These are phyloP conservation scores for Komagataella phaffii DNA, from an alignment of 805 yeast species.

Conservation along the genomic window DNA sequence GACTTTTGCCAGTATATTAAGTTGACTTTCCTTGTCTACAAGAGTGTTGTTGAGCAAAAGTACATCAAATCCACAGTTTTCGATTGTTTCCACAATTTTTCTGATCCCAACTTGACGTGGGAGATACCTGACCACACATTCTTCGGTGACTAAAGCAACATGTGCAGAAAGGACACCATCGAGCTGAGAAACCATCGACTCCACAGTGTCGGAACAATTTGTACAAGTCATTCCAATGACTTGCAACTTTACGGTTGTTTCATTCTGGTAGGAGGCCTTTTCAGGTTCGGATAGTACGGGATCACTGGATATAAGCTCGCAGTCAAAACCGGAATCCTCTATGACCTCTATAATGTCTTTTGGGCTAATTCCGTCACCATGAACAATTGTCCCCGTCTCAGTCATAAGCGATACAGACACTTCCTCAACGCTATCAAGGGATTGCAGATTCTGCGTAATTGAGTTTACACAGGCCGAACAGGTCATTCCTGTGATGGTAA, in stretches of 20 bases:
- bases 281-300: background rate
- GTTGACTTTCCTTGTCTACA: conserved; percentile 53
- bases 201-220: conserved; percentile 36
- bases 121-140: conserved; percentile 39
- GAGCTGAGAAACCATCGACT: conserved; percentile 25
- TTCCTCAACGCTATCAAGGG: conserved; percentile 32
- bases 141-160: conserved; percentile 40
- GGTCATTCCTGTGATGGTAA: conserved; percentile 67
- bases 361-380: background rate
- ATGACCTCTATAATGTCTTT: conserved; percentile 32
- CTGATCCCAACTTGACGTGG: conserved; percentile 47
- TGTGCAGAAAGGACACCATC: conserved; percentile 35
- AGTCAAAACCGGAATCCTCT: conserved; percentile 65
- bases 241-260: conserved; percentile 15
- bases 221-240: conserved; percentile 53
- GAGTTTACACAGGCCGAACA: conserved; percentile 76
- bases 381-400: conserved; percentile 35
- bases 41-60: conserved; percentile 20
- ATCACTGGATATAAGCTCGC: conserved; percentile 3
- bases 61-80: conserved; percentile 41
- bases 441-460: conserved; percentile 39
- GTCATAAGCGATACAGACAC: conserved; percentile 61
- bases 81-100: conserved; percentile 37
- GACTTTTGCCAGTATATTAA: conserved; percentile 50
- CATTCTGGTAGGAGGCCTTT: conserved; percentile 2